phyloP scores from a whole-genome alignment of 768 basidiomycete species.

The Phlegmacium glaucopus region DNA sequence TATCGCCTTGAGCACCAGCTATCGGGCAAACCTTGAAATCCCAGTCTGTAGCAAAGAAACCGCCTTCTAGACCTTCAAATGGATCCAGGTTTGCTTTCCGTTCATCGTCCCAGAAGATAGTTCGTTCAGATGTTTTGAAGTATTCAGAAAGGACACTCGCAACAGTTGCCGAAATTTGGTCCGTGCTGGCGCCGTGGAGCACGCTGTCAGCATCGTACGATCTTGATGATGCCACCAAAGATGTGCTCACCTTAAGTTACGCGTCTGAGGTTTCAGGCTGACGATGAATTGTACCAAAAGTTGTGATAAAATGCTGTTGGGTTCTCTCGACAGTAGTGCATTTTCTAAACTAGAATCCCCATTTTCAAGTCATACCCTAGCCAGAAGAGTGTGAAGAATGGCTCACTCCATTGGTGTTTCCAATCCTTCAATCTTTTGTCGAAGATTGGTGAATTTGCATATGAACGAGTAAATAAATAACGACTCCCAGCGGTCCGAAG shows the following conservation, averaged over 20 bases:
- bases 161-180: constrained; percentile 79
- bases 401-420: constrained; percentile 84
- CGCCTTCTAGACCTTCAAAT: constrained; percentile 59
- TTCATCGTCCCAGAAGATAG: constrained; percentile 78
- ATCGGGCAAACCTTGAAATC: constrained; percentile 64
- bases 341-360: constrained; percentile 62
- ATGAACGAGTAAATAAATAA: constrained; percentile 85
- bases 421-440: constrained; percentile 72
- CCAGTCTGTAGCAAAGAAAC: constrained; percentile 81
- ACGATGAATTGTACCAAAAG: constrained; percentile 74
- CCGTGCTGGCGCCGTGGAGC: constrained; percentile 52
- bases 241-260: constrained; percentile 78
- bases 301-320: constrained; percentile 68
- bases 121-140: constrained; percentile 70
- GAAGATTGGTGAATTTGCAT: constrained; percentile 75
- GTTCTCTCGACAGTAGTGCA: constrained; percentile 68
- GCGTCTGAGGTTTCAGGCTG: constrained; percentile 83
- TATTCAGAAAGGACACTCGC: constrained; percentile 66
- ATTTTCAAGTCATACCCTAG: constrained; percentile 3
- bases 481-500: constrained; percentile 82
- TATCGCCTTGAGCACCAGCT: constrained; percentile 17
- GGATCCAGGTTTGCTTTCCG: constrained; percentile 69
- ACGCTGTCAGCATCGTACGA: constrained; percentile 24
- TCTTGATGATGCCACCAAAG: constrained; percentile 21
- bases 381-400: constrained; percentile 12